Conservation (phyloP, 2,329 filamentous ascomycete genomes). For the Monilinia fructicola region DNA sequence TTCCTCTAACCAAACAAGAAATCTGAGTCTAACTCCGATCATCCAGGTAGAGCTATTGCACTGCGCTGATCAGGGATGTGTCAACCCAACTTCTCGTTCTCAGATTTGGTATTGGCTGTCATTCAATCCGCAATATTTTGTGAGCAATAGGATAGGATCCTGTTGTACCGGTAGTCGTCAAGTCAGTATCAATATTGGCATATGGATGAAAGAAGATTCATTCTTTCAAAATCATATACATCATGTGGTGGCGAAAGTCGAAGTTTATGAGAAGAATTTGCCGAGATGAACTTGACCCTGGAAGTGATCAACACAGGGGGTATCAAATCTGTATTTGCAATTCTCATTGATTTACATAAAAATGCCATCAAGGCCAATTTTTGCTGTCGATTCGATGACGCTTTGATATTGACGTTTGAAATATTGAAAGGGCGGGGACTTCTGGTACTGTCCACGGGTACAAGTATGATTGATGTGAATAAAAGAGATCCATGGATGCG, state of each 20-base stretch:
- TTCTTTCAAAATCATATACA: neutral
- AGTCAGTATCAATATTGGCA: no score
- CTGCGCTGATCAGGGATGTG: neutral
- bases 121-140: no score
- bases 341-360: neutral
- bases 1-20: neutral
- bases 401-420: neutral
- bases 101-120: neutral
- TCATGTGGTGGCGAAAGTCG: neutral
- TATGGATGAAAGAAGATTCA: neutral
- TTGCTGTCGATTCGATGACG: neutral
- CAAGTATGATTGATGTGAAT: no score
- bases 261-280: neutral
- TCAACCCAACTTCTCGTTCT: neutral
- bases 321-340: constrained; percentile 1
- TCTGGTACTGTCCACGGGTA: no score
- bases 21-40: neutral
- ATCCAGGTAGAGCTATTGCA: neutral
- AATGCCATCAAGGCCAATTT: neutral
- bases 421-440: neutral
- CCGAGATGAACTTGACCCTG: neutral
- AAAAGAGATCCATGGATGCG: no score
- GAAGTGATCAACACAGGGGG: constrained; percentile 14
- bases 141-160: neutral
- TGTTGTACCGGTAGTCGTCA: no score